Evolutionary conservation across 148 eudicot genomes (phyloP).

Genomic region (Camellia granthamiana): DNA sequence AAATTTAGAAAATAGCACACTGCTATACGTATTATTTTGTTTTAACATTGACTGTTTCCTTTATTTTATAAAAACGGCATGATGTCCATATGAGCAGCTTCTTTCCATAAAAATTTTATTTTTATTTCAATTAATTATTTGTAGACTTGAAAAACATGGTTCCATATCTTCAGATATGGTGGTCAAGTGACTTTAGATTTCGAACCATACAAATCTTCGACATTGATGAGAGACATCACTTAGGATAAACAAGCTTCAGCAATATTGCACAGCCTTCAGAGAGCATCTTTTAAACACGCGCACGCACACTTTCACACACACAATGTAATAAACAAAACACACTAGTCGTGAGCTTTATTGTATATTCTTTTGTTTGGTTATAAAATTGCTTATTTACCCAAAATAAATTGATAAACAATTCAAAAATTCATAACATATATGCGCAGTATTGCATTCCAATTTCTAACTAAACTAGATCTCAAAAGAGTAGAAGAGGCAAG

Average conservation of each 20-base stretch:
- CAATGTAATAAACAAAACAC: too few relatives aligned
- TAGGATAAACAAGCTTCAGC: not conserved
- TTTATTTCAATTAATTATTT: not conserved
- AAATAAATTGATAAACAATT: not conserved
- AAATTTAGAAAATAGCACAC: not conserved
- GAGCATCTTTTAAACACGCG: too few relatives aligned
- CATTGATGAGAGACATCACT: not conserved
- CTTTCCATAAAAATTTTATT: not conserved
- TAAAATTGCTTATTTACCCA: not conserved
- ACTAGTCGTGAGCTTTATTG: too few relatives aligned
- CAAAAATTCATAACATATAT: not conserved
- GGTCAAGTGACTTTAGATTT: not conserved
- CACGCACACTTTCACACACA: too few relatives aligned
- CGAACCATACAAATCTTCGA: not conserved
- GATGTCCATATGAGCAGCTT: not conserved
- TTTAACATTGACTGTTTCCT: too few relatives aligned
- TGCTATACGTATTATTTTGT: too few relatives aligned
- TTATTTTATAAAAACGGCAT: too few relatives aligned
- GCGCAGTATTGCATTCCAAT: not conserved
- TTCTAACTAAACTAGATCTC: not conserved
- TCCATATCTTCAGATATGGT: too few relatives aligned
- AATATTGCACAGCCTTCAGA: not conserved
- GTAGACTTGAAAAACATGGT: not conserved
- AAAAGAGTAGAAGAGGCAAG: not conserved
- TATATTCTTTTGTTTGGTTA: too few relatives aligned